These are phyloP conservation scores for Juglanconis oblonga DNA, from an alignment of 2,329 filamentous ascomycete species.

Conservation along the genomic window DNA sequence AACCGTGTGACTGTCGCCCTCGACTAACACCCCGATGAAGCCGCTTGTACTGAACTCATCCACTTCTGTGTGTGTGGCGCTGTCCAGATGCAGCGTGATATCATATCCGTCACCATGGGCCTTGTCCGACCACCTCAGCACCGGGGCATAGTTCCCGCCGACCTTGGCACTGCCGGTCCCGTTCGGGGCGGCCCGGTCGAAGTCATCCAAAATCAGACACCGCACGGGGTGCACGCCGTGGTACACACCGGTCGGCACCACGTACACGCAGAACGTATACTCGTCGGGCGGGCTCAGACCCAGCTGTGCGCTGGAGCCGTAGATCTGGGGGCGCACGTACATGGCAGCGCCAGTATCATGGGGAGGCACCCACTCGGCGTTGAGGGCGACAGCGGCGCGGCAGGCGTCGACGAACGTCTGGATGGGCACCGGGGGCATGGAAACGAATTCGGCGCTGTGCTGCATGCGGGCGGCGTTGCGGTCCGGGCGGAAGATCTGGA, in stretches of 20 bases:
- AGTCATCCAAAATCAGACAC: conserved; percentile 84
- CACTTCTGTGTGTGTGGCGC: conserved; percentile 75
- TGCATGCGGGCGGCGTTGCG: conserved; percentile 83
- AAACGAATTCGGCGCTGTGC: conserved; percentile 78
- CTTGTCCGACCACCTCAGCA: conserved; percentile 81
- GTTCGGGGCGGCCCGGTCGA: conserved; percentile 88
- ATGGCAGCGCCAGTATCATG: conserved; percentile 85
- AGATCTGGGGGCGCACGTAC: conserved; percentile 88
- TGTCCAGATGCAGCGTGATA: conserved; percentile 94
- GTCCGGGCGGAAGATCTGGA: conserved; percentile 84
- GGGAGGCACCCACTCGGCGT: conserved; percentile 88
- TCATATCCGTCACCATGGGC: conserved; percentile 77
- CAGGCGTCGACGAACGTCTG: conserved; percentile 74
- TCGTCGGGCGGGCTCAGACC: conserved; percentile 85
- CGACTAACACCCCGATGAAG: conserved; percentile 75
- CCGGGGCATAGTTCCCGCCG: conserved; percentile 93
- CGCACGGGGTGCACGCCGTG: conserved; percentile 87
- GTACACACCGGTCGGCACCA: conserved; percentile 90
- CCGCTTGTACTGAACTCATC: conserved; percentile 96
- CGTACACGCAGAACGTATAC: conserved; percentile 88
- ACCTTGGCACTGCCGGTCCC: conserved; percentile 91
- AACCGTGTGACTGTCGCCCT: conserved; percentile 60
- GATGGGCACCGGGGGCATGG: conserved; percentile 76
- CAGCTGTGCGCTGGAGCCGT: conserved; percentile 83
- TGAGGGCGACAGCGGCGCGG: conserved; percentile 77